A percentile compares a stretch with the other conserved stretches of the same genome.
Conservation (phyloP, 345 rosid species). For the Bretschneidera sinensis region DNA sequence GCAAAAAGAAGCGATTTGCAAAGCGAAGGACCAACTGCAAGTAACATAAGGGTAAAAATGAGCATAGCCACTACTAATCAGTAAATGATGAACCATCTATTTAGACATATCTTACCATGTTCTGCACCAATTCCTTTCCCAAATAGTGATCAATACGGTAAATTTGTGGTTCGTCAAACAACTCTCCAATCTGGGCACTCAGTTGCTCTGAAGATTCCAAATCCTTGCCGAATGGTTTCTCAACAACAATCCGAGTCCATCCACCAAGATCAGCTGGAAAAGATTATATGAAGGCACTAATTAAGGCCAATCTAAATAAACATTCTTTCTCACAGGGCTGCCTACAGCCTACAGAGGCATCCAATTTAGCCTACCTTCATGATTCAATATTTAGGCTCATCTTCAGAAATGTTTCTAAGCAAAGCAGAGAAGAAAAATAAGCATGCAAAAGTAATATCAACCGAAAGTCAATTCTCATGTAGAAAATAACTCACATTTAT, state of each 20-base stretch:
- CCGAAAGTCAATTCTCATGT: background rate
- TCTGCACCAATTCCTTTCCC: constrained; percentile 97
- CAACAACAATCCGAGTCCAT: constrained; percentile 94
- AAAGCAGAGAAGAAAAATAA: background rate
- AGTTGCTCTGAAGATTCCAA: constrained; percentile 79
- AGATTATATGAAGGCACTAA: background rate
- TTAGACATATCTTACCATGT: constrained; percentile 56
- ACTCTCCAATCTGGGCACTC: constrained; percentile 77
- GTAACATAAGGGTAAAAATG: constrained; percentile 17
- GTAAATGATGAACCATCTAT: constrained; percentile 7
- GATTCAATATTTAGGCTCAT: background rate
- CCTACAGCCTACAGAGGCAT: background rate
- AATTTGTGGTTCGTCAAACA: constrained; percentile 89
- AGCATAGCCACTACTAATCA: constrained; percentile 11
- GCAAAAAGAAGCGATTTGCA: constrained; percentile 91
- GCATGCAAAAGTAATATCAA: background rate
- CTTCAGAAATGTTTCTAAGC: background rate
- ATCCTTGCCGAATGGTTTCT: constrained; percentile 96
- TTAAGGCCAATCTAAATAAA: background rate
- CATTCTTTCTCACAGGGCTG: background rate
- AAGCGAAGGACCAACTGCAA: constrained; percentile 92
- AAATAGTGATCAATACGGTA: constrained; percentile 95
- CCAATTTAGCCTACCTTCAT: background rate
- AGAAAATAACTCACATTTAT: constrained; percentile 59
- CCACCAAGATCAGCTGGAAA: constrained; percentile 85